Percentiles rank a stretch among this genome's conserved stretches.
Evolutionary conservation across 2,329 filamentous ascomycete genomes (phyloP).

Genomic region (Elsinoe batatas): DNA sequence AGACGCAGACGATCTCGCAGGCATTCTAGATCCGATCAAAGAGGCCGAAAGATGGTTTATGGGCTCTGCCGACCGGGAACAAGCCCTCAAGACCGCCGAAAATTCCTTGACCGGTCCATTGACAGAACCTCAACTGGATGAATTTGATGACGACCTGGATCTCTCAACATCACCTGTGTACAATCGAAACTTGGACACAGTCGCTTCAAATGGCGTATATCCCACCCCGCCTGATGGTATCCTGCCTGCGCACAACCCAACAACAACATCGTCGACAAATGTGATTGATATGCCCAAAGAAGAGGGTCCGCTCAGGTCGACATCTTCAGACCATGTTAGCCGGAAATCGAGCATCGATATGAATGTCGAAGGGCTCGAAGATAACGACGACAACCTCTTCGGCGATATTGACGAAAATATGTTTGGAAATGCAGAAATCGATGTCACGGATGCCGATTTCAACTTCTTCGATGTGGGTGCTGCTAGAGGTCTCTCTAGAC

Average conservation of each 20-base stretch:
- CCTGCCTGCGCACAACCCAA: slow-evolving; percentile 29
- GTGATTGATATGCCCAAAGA: neutral
- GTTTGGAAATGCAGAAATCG: slow-evolving; percentile 51
- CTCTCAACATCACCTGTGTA: slow-evolving; percentile 15
- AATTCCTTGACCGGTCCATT: neutral
- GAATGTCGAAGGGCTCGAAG: slow-evolving; percentile 15
- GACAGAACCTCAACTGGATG: neutral
- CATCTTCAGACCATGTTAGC: neutral
- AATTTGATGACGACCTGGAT: slow-evolving; percentile 10
- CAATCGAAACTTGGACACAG: slow-evolving; percentile 15
- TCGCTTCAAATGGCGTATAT: slow-evolving; percentile 51
- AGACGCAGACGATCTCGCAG: neutral
- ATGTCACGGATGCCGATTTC: slow-evolving; percentile 75
- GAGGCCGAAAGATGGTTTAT: slow-evolving; percentile 7
- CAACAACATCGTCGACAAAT: slow-evolving; percentile 17
- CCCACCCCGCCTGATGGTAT: slow-evolving; percentile 59
- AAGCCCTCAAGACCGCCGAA: neutral
- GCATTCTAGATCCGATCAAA: neutral
- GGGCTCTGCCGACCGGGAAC: neutral
- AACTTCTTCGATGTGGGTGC: slow-evolving; percentile 65
- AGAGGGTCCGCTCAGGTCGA: neutral
- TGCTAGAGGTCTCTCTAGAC: slow-evolving; percentile 2
- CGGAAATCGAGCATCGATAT: slow-evolving; percentile 48
- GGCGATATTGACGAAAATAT: slow-evolving; percentile 59
- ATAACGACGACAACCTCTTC: slow-evolving; percentile 51